These are phyloP conservation scores for Trichosporon sp. DNA, from an alignment of 1,284 basidiomycete species.

Conservation along the genomic window DNA sequence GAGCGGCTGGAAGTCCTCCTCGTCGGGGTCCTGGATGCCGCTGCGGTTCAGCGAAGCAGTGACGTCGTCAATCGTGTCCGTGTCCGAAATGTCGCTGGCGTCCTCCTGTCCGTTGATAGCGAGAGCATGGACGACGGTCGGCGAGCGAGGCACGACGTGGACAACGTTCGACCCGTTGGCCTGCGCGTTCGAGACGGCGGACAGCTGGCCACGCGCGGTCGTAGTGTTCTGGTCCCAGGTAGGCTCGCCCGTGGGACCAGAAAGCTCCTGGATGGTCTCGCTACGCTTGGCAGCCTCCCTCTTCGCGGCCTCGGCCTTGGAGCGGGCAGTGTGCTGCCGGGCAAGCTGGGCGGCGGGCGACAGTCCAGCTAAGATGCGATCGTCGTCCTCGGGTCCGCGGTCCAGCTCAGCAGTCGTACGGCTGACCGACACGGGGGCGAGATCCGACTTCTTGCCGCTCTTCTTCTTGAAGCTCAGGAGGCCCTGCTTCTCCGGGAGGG, in stretches of 20 bases:
- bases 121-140: constrained; percentile 37
- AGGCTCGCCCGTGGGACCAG: constrained; percentile 26
- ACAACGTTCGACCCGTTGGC: constrained; percentile 7
- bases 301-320: constrained; percentile 64
- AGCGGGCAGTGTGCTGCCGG: constrained; percentile 68
- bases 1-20: constrained; percentile 53
- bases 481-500: constrained; percentile 46
- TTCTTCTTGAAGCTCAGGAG: constrained; percentile 46
- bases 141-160: constrained; percentile 17
- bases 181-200: not conserved
- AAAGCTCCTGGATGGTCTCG: constrained; percentile 9
- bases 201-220: not conserved
- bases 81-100: constrained; percentile 58
- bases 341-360: constrained; percentile 90
- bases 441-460: constrained; percentile 52
- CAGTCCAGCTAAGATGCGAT: constrained; percentile 65
- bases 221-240: constrained; percentile 78
- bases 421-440: constrained; percentile 69
- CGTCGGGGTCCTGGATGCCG: not conserved
- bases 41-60: constrained; percentile 11
- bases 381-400: constrained; percentile 51
- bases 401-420: constrained; percentile 84
- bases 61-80: constrained; percentile 59
- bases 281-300: constrained; percentile 27
- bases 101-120: constrained; percentile 57